Percentiles rank a stretch among this genome's conserved stretches.
phyloP scores from a whole-genome alignment of 2,329 filamentous ascomycete genomes.

The Sarocladium kiliense region DNA sequence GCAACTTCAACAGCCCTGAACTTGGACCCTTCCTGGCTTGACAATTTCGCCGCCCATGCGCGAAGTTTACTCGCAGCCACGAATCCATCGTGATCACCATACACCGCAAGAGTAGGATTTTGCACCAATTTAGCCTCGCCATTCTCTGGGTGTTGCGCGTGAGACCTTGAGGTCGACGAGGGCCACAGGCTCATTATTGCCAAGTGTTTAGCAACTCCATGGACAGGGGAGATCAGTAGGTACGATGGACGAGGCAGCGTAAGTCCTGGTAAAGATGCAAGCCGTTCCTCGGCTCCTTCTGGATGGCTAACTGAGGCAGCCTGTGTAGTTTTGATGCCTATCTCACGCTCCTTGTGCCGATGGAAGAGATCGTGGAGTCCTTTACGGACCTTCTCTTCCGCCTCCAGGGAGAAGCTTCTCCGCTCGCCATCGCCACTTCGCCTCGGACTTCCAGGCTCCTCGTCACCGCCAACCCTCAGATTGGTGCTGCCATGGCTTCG shows the following conservation, averaged over 20 bases:
- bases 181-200: slow-evolving; percentile 55
- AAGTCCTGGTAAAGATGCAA: slow-evolving; percentile 28
- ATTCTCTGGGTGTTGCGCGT: slow-evolving; percentile 17
- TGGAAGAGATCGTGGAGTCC: slow-evolving; percentile 42
- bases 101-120: slow-evolving; percentile 63
- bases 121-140: slow-evolving; percentile 52
- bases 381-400: slow-evolving; percentile 41
- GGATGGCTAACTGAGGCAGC: too few species aligned
- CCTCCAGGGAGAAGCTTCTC: slow-evolving; percentile 34
- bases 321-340: neutral
- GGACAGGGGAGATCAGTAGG: slow-evolving; percentile 63
- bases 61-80: slow-evolving; percentile 60
- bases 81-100: slow-evolving; percentile 71
- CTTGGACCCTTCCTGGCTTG: slow-evolving; percentile 29
- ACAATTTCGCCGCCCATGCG: slow-evolving; percentile 58
- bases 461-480: slow-evolving; percentile 25
- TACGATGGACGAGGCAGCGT: slow-evolving; percentile 42
- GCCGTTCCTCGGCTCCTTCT: slow-evolving; percentile 16
- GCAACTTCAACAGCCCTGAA: slow-evolving; percentile 45
- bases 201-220: slow-evolving; percentile 54
- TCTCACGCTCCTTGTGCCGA: slow-evolving; percentile 13
- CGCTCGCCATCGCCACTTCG: slow-evolving; percentile 11
- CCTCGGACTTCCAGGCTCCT: slow-evolving; percentile 11
- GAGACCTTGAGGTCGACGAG: slow-evolving; percentile 16
- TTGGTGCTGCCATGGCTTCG: neutral